phyloP scores from a whole-genome alignment of 768 basidiomycete species.

The Kwoniella sp. region DNA sequence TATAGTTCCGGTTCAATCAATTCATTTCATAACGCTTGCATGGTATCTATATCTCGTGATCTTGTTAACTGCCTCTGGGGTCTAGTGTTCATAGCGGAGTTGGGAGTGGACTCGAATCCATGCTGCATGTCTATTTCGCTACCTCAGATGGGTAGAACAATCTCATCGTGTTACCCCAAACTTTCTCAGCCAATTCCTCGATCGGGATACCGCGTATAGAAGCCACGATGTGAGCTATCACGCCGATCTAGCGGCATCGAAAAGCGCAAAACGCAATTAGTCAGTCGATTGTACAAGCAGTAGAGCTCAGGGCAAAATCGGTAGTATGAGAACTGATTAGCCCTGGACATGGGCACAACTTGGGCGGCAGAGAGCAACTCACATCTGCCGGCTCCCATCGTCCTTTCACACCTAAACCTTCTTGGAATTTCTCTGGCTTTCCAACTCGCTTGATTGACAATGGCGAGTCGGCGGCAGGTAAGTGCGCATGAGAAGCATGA shows the following conservation, averaged over 20 bases:
- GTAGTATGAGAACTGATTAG: no score
- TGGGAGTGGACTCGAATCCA: no score
- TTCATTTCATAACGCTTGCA: no score
- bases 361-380: no score
- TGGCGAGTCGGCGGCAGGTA: conserved; percentile 34
- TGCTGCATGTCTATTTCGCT: no score
- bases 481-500: conserved; percentile 43
- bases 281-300: neutral
- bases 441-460: conserved; percentile 43
- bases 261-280: neutral
- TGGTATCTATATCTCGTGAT: no score
- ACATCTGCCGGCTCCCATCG: conserved; percentile 68
- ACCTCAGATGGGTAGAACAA: conserved; percentile 64
- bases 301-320: no score
- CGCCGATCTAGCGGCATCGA: conserved; percentile 58
- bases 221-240: conserved; percentile 72
- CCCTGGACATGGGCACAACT: no score
- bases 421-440: conserved; percentile 63
- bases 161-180: conserved; percentile 67
- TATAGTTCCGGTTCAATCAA: no score
- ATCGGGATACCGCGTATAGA: conserved; percentile 59
- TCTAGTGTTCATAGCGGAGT: no score
- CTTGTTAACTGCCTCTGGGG: no score
- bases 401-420: conserved; percentile 70
- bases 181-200: conserved; percentile 63